Base-by-base conservation (phyloP, 75 land plant species). In the Pinus tabuliformis region DNA sequence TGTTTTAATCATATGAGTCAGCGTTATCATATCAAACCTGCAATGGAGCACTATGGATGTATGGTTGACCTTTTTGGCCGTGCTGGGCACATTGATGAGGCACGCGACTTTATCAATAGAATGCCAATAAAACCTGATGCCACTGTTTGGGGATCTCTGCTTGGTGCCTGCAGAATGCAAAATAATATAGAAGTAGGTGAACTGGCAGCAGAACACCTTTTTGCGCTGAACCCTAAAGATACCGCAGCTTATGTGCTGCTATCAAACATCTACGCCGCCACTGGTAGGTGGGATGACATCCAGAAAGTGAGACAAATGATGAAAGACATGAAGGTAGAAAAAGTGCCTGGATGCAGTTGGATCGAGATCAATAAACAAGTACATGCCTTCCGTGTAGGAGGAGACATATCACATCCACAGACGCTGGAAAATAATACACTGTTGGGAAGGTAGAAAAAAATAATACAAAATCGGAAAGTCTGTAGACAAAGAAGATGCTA, bases 1-100 rank as follows among this genome's bases (percentile, higher is more conserved):
- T 80, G 78, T 37, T 92, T 90, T 39, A 72, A 82, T 62, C 76
- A 75, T 12, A 82, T 90, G 84, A 78, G 59, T 61, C 70, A 73
- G 33, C 72, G 77, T 18, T 62, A 82, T 70, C 28, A 22, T 16
- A 57, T 77, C n/a, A 77, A 58, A 22, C 79, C 79, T 13, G 71
- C 57, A n/a, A 22, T 77, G 20, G 79, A 77, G 74, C 79, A 77
- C 42, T 70, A 77, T 70, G 16, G 54, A 33, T 70, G 79, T 49
- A 77, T 77, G 42, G 58, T 72, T 57, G 79, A 77, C 74, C 74
- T 70, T 6, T 75, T 77, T 77, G 79, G 76, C 30, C 79, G 79
- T 77, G 79, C 72, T 12, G 79, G 79, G 39, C 79, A 54, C 9
- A 18, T 77, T 26, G 72, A 77, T 70, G 79, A 77, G 75, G 79